Evolutionary conservation across 169 alveolate genomes (phyloP), one percentile per base, ranked within the genome.

Genomic region (Eimeria sp.): DNA sequence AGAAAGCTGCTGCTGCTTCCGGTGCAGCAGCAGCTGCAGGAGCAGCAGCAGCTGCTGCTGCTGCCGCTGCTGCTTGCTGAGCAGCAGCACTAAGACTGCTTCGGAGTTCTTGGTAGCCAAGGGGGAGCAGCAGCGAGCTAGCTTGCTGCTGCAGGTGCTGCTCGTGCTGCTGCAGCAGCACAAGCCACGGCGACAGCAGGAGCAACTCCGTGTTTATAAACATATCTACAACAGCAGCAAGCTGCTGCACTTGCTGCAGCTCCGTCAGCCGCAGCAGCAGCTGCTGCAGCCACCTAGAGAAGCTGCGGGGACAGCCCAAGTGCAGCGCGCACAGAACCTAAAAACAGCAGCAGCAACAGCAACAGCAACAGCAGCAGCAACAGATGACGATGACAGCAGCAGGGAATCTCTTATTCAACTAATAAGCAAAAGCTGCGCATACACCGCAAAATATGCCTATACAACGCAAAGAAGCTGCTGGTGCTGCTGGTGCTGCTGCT

Each of bases 221-320:
- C 63, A 45, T 78, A 5, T 78, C 89, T 20, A 7, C 89, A 11
- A 78, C 4, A 47, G 65, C 58, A 27, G 63, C 25, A 7, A 78
- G 89, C 58, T 78, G 67, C 58, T 40, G 43, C 58, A 54, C 61
- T 14, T 54, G 61, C 61, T 54, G 61, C 61, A 54, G 61, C 61
- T 54, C 61, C 61, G 61, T 54, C 61, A 54, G 61, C 61, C 61
- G 61, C 61, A 54, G 61, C 89, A 78, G 65, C 89, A 78, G 65
- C 89, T 78, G 89, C 89, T 78, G 89, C 89, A 78, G 58, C 89
- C 89, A 78, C 5, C 89, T 5, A 10, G 27, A 40, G 89, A 78
- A 78, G 65, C 49, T 58, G 22, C 25, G 22, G 40, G 65, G 65
- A 47, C 65, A 78, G 67, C 89, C 89, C 40, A 78, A 22, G 65